A percentile compares a stretch with the other conserved stretches of the same genome.
Conservation (phyloP, 2,329 filamentous ascomycete genomes). For the Cordyceps cicadae region DNA sequence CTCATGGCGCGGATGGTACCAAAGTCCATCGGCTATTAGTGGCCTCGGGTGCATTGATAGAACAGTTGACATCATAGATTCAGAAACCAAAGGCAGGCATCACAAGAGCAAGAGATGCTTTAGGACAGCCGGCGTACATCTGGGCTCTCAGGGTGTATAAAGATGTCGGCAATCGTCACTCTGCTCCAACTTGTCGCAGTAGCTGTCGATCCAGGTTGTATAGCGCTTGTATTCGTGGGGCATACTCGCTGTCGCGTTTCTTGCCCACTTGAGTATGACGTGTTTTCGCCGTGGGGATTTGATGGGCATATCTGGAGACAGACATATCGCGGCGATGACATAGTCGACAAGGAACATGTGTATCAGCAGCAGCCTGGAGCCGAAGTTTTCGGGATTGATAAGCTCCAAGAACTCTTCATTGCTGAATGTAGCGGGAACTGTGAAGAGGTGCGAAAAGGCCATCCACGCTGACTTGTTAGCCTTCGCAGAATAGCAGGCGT, state of each 20-base stretch:
- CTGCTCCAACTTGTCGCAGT: constrained; percentile 17
- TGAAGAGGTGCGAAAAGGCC: constrained; percentile 17
- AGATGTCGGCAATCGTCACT: constrained; percentile 20
- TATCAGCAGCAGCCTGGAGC: constrained; percentile 27
- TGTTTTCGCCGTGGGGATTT: constrained; percentile 19
- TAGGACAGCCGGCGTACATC: neutral
- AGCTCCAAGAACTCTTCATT: constrained; percentile 26
- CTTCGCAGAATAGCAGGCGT: no score
- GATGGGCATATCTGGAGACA: constrained; percentile 16
- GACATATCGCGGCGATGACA: constrained; percentile 18
- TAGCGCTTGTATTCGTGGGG: constrained; percentile 16
- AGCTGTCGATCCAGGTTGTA: constrained; percentile 17
- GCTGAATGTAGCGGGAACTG: constrained; percentile 14
- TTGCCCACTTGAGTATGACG: constrained; percentile 20
- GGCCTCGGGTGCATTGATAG: no score
- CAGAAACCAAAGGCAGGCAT: neutral
- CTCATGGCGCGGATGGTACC: neutral
- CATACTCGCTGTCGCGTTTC: constrained; percentile 15
- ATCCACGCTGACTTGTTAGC: constrained; percentile 16
- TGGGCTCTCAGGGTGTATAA: constrained; percentile 18
- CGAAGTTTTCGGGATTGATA: constrained; percentile 22
- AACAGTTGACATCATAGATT: neutral
- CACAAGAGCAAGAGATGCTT: neutral
- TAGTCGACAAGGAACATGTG: constrained; percentile 29
- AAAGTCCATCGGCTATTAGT: neutral